Evolutionary conservation across 2,329 filamentous ascomycete genomes (phyloP).

Genomic region (Aspergillus texensis): DNA sequence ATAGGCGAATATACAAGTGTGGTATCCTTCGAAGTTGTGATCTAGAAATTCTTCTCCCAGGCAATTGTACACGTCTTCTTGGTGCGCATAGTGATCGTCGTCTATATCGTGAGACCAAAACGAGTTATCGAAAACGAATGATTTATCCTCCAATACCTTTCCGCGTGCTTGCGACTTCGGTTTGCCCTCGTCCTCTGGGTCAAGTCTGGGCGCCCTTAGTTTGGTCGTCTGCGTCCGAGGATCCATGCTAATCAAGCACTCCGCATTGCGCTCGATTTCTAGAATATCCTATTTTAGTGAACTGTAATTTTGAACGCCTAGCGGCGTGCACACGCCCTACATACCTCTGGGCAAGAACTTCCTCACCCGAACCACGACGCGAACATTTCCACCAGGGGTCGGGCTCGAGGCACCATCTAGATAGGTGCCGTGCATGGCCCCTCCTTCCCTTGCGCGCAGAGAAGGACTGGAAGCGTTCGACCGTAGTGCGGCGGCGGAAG

Average conservation of each 20-base stretch:
- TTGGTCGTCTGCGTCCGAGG: slow-evolving; percentile 83
- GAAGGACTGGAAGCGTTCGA: slow-evolving; percentile 80
- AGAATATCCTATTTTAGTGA: slow-evolving; percentile 9
- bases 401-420: slow-evolving; percentile 48
- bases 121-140: slow-evolving; percentile 94
- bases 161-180: slow-evolving; percentile 64
- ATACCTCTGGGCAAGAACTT: slow-evolving; percentile 78
- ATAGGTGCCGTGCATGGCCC: slow-evolving; percentile 56
- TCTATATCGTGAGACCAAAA: slow-evolving; percentile 90
- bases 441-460: slow-evolving; percentile 71
- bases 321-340: slow-evolving; percentile 11
- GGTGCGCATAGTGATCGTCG: slow-evolving; percentile 85
- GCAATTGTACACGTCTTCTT: slow-evolving; percentile 91
- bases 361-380: slow-evolving; percentile 78
- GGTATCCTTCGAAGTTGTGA: slow-evolving; percentile 99
- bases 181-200: slow-evolving; percentile 54
- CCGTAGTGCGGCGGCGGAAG: slow-evolving; percentile 37
- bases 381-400: slow-evolving; percentile 73
- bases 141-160: slow-evolving; percentile 81
- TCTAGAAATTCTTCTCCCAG: slow-evolving; percentile 96
- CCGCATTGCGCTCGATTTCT: slow-evolving; percentile 80
- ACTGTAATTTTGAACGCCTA: neutral
- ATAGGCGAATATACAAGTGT: slow-evolving; percentile 98
- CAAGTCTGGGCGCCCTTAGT: slow-evolving; percentile 69
- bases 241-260: slow-evolving; percentile 91